Percentiles rank a stretch among this genome's conserved stretches.
Evolutionary conservation across 1,284 basidiomycete genomes (phyloP).

Genomic region (Moesziomyces antarcticus): DNA sequence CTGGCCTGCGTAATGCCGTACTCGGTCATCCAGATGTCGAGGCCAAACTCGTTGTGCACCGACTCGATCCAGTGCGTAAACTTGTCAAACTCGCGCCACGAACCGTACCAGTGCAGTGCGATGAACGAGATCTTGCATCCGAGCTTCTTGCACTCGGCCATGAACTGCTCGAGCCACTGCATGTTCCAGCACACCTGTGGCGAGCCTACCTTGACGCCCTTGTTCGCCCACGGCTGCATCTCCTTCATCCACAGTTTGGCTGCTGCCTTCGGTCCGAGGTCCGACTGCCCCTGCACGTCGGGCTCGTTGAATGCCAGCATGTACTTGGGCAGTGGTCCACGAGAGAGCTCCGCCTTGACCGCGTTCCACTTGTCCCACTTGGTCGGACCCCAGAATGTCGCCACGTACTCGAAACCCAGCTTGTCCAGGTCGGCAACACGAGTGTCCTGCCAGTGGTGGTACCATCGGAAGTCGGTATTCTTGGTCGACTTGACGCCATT

Average conservation of each 20-base stretch:
- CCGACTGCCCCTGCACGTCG: slow-evolving; percentile 56
- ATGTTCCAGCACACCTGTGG: slow-evolving; percentile 64
- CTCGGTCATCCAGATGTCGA: slow-evolving; percentile 65
- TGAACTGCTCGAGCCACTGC: slow-evolving; percentile 60
- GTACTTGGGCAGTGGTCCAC: slow-evolving; percentile 23
- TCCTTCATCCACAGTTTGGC: slow-evolving; percentile 58
- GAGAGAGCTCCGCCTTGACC: slow-evolving; percentile 44
- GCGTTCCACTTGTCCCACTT: slow-evolving; percentile 53
- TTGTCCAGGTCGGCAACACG: slow-evolving; percentile 32
- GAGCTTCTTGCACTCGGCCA: slow-evolving; percentile 46
- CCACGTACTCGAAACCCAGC: slow-evolving; percentile 56
- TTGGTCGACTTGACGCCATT: slow-evolving; percentile 28
- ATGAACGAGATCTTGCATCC: slow-evolving; percentile 60
- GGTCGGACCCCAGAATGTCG: slow-evolving; percentile 60
- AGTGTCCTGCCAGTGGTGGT: slow-evolving; percentile 58
- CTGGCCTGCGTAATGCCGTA: slow-evolving; percentile 57
- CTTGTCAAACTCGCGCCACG: slow-evolving; percentile 51
- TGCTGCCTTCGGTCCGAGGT: slow-evolving; percentile 51
- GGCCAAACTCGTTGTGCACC: slow-evolving; percentile 42
- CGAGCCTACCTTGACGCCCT: slow-evolving; percentile 56
- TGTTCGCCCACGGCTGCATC: slow-evolving; percentile 54
- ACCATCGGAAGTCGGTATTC: slow-evolving; percentile 29
- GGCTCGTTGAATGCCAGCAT: slow-evolving; percentile 64
- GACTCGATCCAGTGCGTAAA: slow-evolving; percentile 53
- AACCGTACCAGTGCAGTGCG: slow-evolving; percentile 66